phyloP scores from a whole-genome alignment of 495 filamentous ascomycete genomes.

The Aspergillus avenaceus region DNA sequence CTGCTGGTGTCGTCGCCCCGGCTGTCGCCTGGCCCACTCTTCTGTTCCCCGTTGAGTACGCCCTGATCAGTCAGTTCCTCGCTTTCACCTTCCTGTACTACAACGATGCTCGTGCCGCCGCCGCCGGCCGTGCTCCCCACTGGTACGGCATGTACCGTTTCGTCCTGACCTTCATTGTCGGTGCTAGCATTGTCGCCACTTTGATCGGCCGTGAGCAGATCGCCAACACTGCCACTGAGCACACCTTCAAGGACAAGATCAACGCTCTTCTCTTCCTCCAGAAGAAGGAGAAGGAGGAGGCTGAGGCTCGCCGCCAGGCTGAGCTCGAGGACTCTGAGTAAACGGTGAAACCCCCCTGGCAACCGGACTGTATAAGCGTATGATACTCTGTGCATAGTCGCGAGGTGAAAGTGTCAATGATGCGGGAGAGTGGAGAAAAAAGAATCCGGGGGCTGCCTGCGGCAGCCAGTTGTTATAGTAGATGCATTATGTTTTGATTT shows the following conservation, averaged over 20 bases:
- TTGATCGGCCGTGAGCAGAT: conserved; percentile 86
- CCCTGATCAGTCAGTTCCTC: conserved; percentile 84
- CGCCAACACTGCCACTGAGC: conserved; percentile 50
- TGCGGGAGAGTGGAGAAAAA: not conserved
- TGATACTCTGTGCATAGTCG: conserved; percentile 3
- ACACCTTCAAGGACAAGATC: conserved; percentile 58
- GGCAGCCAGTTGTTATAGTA: conserved; percentile 14
- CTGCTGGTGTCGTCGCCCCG: conserved; percentile 75
- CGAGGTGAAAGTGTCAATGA: not conserved
- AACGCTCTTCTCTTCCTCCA: conserved; percentile 56
- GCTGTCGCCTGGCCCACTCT: conserved; percentile 92
- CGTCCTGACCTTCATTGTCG: conserved; percentile 91
- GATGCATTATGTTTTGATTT: conserved; percentile 10
- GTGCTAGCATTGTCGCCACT: conserved; percentile 77
- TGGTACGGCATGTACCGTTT: conserved; percentile 97
- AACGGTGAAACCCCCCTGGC: conserved; percentile 8
- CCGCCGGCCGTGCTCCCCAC: conserved; percentile 74
- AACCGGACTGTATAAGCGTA: conserved; percentile 4
- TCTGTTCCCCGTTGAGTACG: conserved; percentile 80
- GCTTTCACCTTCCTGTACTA: conserved; percentile 89
- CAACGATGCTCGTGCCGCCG: conserved; percentile 71
- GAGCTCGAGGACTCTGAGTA: conserved; percentile 47
- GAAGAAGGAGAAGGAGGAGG: conserved; percentile 60
- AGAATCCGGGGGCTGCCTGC: not conserved
- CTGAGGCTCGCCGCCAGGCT: conserved; percentile 46